Percentiles rank a stretch among this genome's conserved stretches.
Evolutionary conservation across 495 filamentous ascomycete genomes (phyloP).

Genomic region (Neurospora sp.): DNA sequence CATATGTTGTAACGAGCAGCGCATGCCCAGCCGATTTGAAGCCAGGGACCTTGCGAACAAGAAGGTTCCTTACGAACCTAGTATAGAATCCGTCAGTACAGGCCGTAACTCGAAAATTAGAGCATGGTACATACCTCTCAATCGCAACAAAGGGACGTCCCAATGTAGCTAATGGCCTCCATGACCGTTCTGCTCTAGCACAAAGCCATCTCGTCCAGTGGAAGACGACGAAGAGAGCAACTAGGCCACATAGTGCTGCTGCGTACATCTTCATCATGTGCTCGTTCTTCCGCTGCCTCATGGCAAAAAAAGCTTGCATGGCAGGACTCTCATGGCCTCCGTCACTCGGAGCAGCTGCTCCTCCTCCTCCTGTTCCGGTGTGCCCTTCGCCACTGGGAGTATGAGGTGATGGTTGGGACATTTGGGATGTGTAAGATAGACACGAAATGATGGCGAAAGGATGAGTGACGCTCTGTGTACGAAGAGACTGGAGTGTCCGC

Average conservation of each 20-base stretch:
- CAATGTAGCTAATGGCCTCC: constrained; percentile 4
- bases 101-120: not conserved
- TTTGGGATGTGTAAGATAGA: not conserved
- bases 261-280: constrained; percentile 31
- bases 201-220: constrained; percentile 34
- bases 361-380: not conserved
- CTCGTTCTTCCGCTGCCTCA: constrained; percentile 23
- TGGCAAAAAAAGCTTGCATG: constrained; percentile 14
- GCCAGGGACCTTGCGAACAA: constrained; percentile 35
- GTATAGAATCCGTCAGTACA: not conserved
- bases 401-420: constrained; percentile 3
- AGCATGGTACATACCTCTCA: constrained; percentile 14
- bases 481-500: not conserved
- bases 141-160: constrained; percentile 15
- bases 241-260: constrained; percentile 34
- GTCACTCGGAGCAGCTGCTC: constrained; percentile 2
- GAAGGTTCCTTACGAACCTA: constrained; percentile 28
- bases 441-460: not conserved
- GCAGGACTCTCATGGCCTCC: constrained; percentile 8
- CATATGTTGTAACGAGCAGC: constrained; percentile 35
- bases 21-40: constrained; percentile 44
- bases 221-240: constrained; percentile 38
- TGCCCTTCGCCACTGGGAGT: constrained; percentile 1
- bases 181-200: constrained; percentile 13
- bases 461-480: not conserved